Conservation (phyloP, 2,329 filamentous ascomycete species). For the Macrophomina pseudophaseolina region DNA sequence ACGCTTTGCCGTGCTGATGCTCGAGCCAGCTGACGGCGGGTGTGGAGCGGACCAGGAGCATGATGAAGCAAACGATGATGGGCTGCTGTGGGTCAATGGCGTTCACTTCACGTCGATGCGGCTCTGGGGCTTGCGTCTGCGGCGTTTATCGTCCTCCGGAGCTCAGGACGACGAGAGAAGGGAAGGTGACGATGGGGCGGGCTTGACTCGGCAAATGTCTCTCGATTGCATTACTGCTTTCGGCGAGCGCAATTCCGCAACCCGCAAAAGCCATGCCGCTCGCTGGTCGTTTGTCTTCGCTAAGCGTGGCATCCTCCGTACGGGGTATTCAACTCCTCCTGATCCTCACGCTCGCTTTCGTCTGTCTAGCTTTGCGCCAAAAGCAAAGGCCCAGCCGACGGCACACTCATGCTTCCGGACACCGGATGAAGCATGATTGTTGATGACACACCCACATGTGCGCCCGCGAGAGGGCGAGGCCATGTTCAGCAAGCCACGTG, state of each 20-base stretch:
- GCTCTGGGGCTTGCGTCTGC: conserved; percentile 17
- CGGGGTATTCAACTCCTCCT: conserved; percentile 10
- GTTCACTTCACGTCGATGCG: conserved; percentile 10
- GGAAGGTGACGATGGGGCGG: conserved; percentile 8
- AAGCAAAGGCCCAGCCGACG: not conserved
- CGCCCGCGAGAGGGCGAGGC: conserved; percentile 5
- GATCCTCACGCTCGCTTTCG: conserved; percentile 23
- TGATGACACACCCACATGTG: not conserved
- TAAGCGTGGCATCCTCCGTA: not conserved
- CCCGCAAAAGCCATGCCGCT: not conserved
- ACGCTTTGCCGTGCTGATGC: conserved; percentile 1
- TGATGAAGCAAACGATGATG: conserved; percentile 20
- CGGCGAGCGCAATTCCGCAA: conserved; percentile 5
- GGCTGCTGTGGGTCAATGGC: conserved; percentile 16
- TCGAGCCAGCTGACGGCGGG: conserved; percentile 18
- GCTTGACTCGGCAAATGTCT: conserved; percentile 6
- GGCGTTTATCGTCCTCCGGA: conserved; percentile 14
- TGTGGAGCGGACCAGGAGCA: not conserved
- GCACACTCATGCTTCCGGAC: conserved; percentile 16
- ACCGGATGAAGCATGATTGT: conserved; percentile 1
- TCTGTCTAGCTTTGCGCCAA: conserved; percentile 1
- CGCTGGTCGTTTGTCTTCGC: not conserved
- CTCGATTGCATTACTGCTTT: conserved; percentile 13
- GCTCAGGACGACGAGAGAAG: not conserved
- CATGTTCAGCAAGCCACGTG: not conserved